Base-by-base conservation (phyloP, 176 grass and related monocot species). In the Zizania latifolia region DNA sequence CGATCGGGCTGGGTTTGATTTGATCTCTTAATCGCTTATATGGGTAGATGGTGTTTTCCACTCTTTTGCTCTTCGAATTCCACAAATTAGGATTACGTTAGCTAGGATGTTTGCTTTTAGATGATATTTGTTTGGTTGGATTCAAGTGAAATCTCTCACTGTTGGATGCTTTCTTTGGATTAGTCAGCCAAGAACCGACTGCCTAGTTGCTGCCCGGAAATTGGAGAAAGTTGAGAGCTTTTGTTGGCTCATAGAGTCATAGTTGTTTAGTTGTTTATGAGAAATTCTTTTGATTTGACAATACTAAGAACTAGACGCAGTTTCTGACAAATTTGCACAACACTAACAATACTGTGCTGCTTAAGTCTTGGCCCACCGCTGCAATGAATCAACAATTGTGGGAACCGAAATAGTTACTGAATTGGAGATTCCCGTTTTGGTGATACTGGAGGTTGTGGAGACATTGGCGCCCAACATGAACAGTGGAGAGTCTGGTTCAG, bases 381-480 rank as follows among this genome's bases (percentile, higher is more conserved):
- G 12, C 21, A 80, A 50, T 19, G 19, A 27, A 24, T 2, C n/a
- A 50, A 9, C 54, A 36, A 8, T 36, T 71, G 32, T 36, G 22
- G 37, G 29, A 50, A 60, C 39, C 48, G 28, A 48, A 58, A 46
- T 35, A 50, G 10, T 12, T 48, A 19, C 35, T 77, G 41, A 62
- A 41, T 72, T 68, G 58, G 45, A 19, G 43, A 38, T 81, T 72
- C 58, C 83, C 12, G 28, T 35, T 34, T 31, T 39, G 29, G 41
- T 78, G 41, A 15, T 66, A 23, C 66, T 94, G 95, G 91, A 92
- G 72, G 79, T 76, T 41, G 84, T 88, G 75, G 89, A 89, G 86
- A 84, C 79, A n/a, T 40, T 86, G 57, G 58, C 81, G 11, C 80
- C 86, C 51, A 83, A 71, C 45, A 62, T 72, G 62, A 85, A 74